Evolutionary conservation across 2,329 filamentous ascomycete species (phyloP), one percentile per base, ranked within the genome.

Genomic region (Aureobasidium sp.): DNA sequence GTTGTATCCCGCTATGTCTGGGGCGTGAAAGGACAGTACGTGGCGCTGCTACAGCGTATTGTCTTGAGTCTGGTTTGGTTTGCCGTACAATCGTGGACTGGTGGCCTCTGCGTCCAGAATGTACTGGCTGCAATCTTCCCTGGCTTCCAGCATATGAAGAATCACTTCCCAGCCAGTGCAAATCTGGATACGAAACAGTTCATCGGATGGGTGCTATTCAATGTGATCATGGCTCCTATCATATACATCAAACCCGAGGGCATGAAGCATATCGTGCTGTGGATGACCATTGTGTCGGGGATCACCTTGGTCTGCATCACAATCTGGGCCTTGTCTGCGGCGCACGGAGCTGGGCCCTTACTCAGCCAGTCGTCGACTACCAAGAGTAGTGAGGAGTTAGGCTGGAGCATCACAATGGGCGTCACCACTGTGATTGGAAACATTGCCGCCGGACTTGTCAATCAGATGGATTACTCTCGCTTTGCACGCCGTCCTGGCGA

Each of bases 91-190:
- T 83, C 81, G 39, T 83, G 84, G 67, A 86, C 85, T 66, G 85
- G 85, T 0, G 84, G 81, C 0, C 80, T 83, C 62, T 76, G 77
- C 0, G 74, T 82, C 1, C 73, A 75, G 20, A 79, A 79, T 45
- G 81, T 83, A 68, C 70, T 84, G 2, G 77, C 77, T 2, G 79
- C 81, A 1, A 83, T 84, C 65, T 85, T 83, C 78, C 83, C 83
- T 0, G 80, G 77, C 15, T 86, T 83, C 64, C 72, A 77, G 5
- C 75, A 74, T 0, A 75, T 86, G 41, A 73, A 76, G 1, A 86
- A 86, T 66, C 72, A 75, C 29, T 78, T 87, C 20, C 78, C 78
- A 0, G 72, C 68, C 2, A 70, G 69, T 4, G 71, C 78, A 63
- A 77, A 77, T 25, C 78, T 80, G 67, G 77, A 78, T 15, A 78